phyloP scores from a whole-genome alignment of 495 filamentous ascomycete species.

The Aspergillus ostianus region DNA sequence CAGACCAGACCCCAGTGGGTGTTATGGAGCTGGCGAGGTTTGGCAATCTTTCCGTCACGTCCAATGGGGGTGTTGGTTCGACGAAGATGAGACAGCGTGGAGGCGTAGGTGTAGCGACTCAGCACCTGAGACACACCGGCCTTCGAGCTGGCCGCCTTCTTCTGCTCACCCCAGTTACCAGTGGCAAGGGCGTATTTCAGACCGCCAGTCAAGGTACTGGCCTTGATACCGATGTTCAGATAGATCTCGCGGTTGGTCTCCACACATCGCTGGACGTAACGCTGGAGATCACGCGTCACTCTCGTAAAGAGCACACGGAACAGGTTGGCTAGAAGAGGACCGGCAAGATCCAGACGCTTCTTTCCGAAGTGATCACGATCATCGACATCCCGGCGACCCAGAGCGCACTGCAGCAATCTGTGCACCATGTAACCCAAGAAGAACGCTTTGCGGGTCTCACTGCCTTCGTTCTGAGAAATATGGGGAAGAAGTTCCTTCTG shows the following conservation, averaged over 20 bases:
- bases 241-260: constrained; percentile 86
- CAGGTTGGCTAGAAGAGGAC: constrained; percentile 86
- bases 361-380: constrained; percentile 99
- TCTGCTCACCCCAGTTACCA: constrained; percentile 99
- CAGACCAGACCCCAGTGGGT: constrained; percentile 99
- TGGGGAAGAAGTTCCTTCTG: constrained; percentile 96
- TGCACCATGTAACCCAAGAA: constrained; percentile 99
- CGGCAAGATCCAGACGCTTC: constrained; percentile 94
- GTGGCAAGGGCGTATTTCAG: constrained; percentile 97
- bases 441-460: constrained; percentile 94
- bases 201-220: constrained; percentile 84
- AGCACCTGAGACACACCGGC: constrained; percentile 98
- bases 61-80: constrained; percentile 98
- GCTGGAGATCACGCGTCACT: constrained; percentile 82
- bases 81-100: constrained; percentile 91
- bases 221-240: constrained; percentile 84
- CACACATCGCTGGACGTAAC: constrained; percentile 86
- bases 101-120: constrained; percentile 96
- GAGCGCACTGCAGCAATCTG: constrained; percentile 82
- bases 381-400: constrained; percentile 88
- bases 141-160: constrained; percentile 90
- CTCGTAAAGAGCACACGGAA: constrained; percentile 87
- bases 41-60: constrained; percentile 96
- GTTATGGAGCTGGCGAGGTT: constrained; percentile 96
- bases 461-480: constrained; percentile 94